phyloP scores from a whole-genome alignment of 495 filamentous ascomycete species.

The Lasiosphaeria ovina region DNA sequence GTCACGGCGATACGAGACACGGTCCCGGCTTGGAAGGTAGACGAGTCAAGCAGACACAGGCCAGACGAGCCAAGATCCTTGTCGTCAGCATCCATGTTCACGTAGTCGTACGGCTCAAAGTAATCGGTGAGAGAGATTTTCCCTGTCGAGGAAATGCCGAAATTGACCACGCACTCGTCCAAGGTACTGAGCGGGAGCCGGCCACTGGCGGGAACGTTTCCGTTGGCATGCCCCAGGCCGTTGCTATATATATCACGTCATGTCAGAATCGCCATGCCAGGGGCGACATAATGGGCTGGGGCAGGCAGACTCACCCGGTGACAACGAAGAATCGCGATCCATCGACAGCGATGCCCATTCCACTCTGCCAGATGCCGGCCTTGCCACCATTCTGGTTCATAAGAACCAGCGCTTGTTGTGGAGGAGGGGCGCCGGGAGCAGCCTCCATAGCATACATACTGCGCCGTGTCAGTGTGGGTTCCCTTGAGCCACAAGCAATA shows the following conservation, averaged over 20 bases:
- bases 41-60: slow-evolving; percentile 36
- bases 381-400: slow-evolving; percentile 31
- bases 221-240: slow-evolving; percentile 39
- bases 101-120: slow-evolving; percentile 45
- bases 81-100: slow-evolving; percentile 41
- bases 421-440: slow-evolving; percentile 26
- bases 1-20: slow-evolving; percentile 39
- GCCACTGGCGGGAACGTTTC: slow-evolving; percentile 37
- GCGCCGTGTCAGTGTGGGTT: neutral
- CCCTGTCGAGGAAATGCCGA: slow-evolving; percentile 30
- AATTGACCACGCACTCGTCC: slow-evolving; percentile 38
- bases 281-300: neutral
- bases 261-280: neutral
- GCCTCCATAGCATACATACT: slow-evolving; percentile 39
- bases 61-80: slow-evolving; percentile 43
- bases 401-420: slow-evolving; percentile 25
- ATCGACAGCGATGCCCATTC: slow-evolving; percentile 42
- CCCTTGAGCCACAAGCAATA: neutral
- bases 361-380: slow-evolving; percentile 46
- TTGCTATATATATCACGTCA: slow-evolving; percentile 21
- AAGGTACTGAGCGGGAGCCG: slow-evolving; percentile 33
- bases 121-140: slow-evolving; percentile 38
- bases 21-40: slow-evolving; percentile 37
- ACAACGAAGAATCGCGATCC: slow-evolving; percentile 38
- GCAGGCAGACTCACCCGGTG: slow-evolving; percentile 28